Conservation (phyloP, 225 moss, liverwort and hornwort genomes). For the Climacium dendroides region DNA sequence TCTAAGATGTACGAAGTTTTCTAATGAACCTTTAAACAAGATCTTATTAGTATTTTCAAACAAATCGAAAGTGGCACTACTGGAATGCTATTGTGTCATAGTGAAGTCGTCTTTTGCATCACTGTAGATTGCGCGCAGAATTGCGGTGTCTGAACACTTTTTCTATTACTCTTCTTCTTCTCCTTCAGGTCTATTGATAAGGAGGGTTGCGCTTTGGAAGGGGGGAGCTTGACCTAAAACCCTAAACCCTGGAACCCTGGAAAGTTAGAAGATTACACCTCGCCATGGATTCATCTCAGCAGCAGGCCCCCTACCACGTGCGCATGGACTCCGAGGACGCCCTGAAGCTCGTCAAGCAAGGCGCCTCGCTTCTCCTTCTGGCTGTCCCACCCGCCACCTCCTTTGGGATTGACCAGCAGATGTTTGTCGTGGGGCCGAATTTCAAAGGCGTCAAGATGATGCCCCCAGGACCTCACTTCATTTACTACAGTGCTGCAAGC, state of each 20-base stretch:
- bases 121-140: not conserved
- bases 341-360: conserved; percentile 50
- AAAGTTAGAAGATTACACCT: not conserved
- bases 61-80: not conserved
- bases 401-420: conserved; percentile 77
- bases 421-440: conserved; percentile 82
- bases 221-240: not conserved
- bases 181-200: not conserved
- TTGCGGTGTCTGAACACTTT: not conserved
- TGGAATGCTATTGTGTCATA: not conserved
- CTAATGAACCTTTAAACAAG: not conserved
- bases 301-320: conserved; percentile 44
- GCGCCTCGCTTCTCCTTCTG: conserved; percentile 52
- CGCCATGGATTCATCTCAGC: conserved; percentile 11
- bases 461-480: conserved; percentile 78
- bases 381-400: conserved; percentile 45
- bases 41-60: not conserved
- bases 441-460: conserved; percentile 95
- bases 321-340: conserved; percentile 60
- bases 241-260: not conserved
- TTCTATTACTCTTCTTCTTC: not conserved
- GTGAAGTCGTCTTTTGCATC: not conserved
- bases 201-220: not conserved
- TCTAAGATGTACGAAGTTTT: not conserved
- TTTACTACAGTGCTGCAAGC: conserved; percentile 78